Evolutionary conservation across 441 rosid species (phyloP), one percentile per base, ranked within the genome.

Genomic region (Corymbia citriodora): DNA sequence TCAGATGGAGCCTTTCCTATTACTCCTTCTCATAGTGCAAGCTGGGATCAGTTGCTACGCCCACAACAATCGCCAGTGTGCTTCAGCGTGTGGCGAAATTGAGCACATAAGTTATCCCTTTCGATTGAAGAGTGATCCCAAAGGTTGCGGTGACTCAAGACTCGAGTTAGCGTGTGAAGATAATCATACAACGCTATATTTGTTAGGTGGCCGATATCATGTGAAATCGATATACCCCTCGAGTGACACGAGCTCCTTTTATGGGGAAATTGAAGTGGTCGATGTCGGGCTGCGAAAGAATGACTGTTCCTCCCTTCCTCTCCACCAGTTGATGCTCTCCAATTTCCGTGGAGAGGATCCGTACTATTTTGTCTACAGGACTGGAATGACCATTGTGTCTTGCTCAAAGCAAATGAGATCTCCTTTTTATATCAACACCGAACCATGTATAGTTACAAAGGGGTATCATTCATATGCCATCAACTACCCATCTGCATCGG

Each of bases 311-410:
- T 61, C 68, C 31, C 31, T 61, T 61, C 68, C 68, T 27, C 68
- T 61, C 0, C 0, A 0, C 68, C 1, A 11, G 68, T 0, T 9
- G 11, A 1, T 0, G 8, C 0, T 0, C 0, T 27, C 0, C 10
- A 11, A 25, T 59, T 59, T 55, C 59, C 19, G 25, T 25, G 59
- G 8, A 18, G 59, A 55, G 3, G 10, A 55, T 55, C 59, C 21
- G 25, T 18, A 19, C 25, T 23, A 10, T 55, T 55, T 10, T 25
- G 7, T 23, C 59, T 19, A 3, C 8, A 10, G 23, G 25, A 55
- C 59, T 23, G 8, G 21, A 55, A 25, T 55, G 63, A 25, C 14
- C 31, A 61, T 61, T 0, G n/a, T 61, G 68, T 61, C 68, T 61
- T 61, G 68, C 16, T 61, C 15, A 0, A 11, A 61, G 68, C 68